These are phyloP conservation scores for Fusarium globosum DNA, from an alignment of 2,329 filamentous ascomycete genomes.

Conservation along the genomic window DNA sequence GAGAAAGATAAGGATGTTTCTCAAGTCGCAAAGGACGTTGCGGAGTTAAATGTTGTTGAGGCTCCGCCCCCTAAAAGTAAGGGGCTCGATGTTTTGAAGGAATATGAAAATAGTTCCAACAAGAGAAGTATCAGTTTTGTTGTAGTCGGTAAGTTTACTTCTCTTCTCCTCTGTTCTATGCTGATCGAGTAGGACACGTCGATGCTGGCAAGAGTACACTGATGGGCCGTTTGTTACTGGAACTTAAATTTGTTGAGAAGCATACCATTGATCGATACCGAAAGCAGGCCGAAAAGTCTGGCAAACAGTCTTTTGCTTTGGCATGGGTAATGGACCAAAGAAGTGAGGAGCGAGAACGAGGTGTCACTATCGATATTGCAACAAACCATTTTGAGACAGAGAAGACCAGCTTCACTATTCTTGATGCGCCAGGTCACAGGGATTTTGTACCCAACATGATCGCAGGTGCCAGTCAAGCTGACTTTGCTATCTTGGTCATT, in stretches of 20 bases:
- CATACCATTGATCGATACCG: constrained; percentile 88
- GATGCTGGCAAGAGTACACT: constrained; percentile 98
- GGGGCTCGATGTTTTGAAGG: constrained; percentile 84
- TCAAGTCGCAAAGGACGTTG: constrained; percentile 44
- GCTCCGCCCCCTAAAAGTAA: constrained; percentile 73
- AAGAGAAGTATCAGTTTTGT: constrained; percentile 92
- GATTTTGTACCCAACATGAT: constrained; percentile 99
- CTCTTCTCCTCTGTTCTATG: neutral
- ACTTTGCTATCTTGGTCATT: constrained; percentile 94
- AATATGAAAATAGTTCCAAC: constrained; percentile 78
- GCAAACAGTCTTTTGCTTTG: constrained; percentile 94
- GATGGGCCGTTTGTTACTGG: constrained; percentile 93
- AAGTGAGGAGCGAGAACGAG: constrained; percentile 86
- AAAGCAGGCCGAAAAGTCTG: constrained; percentile 88
- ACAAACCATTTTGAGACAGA: constrained; percentile 95
- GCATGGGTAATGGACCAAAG: constrained; percentile 98
- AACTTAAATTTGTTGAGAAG: constrained; percentile 88
- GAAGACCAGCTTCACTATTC: constrained; percentile 87
- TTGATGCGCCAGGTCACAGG: constrained; percentile 93
- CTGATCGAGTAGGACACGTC: constrained; percentile 77
- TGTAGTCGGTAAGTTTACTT: constrained; percentile 77
- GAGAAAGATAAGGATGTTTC: constrained; percentile 52
- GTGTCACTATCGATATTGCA: constrained; percentile 96
- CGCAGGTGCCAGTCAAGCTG: constrained; percentile 92
- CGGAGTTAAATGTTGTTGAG: constrained; percentile 59